These are phyloP conservation scores for Solanum chacoense DNA, from an alignment of 305 asterid genomes.

Conservation along the genomic window DNA sequence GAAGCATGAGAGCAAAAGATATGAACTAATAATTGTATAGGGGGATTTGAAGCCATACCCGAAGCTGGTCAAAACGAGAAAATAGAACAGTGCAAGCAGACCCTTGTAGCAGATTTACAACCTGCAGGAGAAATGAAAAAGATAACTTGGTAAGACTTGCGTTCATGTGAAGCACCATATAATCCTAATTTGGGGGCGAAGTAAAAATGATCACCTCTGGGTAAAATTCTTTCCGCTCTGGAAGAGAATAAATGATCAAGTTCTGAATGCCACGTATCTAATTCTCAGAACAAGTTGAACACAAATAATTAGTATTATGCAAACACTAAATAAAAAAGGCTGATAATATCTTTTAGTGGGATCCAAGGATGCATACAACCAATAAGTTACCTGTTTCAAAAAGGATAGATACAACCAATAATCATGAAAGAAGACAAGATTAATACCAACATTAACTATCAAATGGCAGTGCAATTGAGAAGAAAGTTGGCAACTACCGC, in stretches of 20 bases:
- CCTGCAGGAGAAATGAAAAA: constrained; percentile 35
- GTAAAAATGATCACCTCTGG: constrained; percentile 53
- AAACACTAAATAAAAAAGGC: background rate
- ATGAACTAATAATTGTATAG: background rate
- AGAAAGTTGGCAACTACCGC: background rate
- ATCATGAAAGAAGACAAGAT: background rate
- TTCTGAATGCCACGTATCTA: constrained; percentile 86
- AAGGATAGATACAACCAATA: background rate
- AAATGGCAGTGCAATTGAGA: background rate
- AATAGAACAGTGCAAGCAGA: constrained; percentile 85
- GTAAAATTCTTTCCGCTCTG: constrained; percentile 91
- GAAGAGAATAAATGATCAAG: constrained; percentile 73
- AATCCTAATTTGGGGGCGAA: background rate
- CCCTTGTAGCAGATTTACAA: constrained; percentile 72
- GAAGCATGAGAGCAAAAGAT: background rate
- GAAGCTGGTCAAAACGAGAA: constrained; percentile 69
- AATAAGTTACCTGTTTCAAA: background rate
- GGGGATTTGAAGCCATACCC: constrained; percentile 33
- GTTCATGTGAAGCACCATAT: background rate
- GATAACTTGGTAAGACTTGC: background rate
- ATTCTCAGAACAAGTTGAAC: background rate
- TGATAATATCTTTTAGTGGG: background rate
- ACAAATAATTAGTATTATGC: background rate
- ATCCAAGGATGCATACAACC: background rate
- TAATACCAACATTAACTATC: background rate